Evolutionary conservation across 176 grass and related monocot genomes (phyloP), one percentile per base, ranked within the genome.

Genomic region (Phragmites australis): DNA sequence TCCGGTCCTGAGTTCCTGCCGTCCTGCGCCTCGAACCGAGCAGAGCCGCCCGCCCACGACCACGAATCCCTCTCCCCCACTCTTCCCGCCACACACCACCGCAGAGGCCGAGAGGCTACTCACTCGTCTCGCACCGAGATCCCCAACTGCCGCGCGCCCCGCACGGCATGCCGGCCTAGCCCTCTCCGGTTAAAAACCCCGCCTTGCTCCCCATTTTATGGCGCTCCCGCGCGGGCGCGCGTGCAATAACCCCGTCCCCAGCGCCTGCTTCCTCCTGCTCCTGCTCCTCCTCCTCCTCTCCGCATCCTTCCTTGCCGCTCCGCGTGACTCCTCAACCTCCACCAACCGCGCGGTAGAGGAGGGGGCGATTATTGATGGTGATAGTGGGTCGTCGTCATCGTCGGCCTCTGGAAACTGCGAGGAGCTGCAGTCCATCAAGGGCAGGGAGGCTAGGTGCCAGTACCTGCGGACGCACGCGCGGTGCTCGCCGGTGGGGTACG

Each of bases 401-500:
- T 27, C 32, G 0, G 22, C 40, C 0, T 21, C 7, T 3, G 23
- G 6, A 10, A 7, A 68, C 46, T 92, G 92, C 89, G 75, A 88
- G 32, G 83, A 76, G 22, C 62, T 94, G 41, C 70, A 83, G 56
- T 23, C 70, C 37, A 27, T 97, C 23, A 0, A 31, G 0, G 90
- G 83, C 73, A 53, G 26, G 12, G 68, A 75, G 4, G 70, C 77
- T 17, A 49, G 74, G 78, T 97, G 92, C 81, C 4, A 52, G 0
- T 94, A 92, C 84, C 85, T 97, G 22, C 75, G 50, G 2, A 9
- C 88, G 8, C 92, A 89, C 67, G 21, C 52, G 9, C 84, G 79
- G 0, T 97, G 94, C 80, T 50, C 84, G 11, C 83, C 92, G 0
- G 75, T 71, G 2, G 92, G 92, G 2, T 94, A 90, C 87, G 31